Conservation (phyloP, 495 filamentous ascomycete genomes). For the Oidiodendron maius region DNA sequence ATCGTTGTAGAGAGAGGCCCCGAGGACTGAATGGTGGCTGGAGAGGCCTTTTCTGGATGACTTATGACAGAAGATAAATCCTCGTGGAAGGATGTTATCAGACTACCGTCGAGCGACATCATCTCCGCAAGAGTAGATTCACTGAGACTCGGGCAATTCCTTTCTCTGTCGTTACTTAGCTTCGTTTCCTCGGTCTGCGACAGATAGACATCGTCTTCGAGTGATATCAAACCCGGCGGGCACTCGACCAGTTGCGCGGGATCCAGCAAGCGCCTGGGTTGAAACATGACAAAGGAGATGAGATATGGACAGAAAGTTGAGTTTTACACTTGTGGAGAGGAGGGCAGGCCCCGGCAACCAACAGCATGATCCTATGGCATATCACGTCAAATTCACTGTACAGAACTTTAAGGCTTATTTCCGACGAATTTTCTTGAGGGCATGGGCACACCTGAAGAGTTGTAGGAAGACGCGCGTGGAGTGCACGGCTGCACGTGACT, state of each 20-base stretch:
- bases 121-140: not conserved
- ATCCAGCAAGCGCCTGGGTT: conserved; percentile 11
- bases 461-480: not conserved
- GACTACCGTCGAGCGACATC: not conserved
- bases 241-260: conserved; percentile 5
- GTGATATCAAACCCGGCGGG: conserved; percentile 9
- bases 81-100: not conserved
- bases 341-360: no score
- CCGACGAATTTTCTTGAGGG: no score
- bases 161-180: not conserved
- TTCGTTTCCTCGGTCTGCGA: no score
- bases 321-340: not conserved
- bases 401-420: no score
- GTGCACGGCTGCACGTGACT: not conserved
- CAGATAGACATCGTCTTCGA: conserved; percentile 3
- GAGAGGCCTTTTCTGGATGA: no score
- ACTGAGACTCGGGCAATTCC: not conserved
- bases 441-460: not conserved
- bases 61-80: not conserved
- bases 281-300: conserved; percentile 8
- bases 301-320: not conserved
- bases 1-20: no score
- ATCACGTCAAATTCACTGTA: no score
- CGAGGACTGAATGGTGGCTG: no score
- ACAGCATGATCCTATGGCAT: no score